These are phyloP conservation scores for Chaetomium cochliodes DNA, from an alignment of 495 filamentous ascomycete genomes.

Conservation along the genomic window DNA sequence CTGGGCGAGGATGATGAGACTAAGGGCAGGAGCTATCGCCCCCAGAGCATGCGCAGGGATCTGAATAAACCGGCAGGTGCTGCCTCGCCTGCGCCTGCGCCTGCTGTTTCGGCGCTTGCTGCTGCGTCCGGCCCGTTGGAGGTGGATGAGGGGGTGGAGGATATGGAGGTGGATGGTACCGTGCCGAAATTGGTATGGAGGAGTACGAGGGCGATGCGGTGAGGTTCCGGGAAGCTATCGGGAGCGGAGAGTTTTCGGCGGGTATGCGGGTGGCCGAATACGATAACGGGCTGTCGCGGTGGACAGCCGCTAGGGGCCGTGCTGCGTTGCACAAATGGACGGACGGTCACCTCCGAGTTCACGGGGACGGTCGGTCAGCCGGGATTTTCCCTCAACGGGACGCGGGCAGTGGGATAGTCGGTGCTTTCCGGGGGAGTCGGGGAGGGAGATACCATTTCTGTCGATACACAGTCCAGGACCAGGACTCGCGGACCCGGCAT, in stretches of 20 bases:
- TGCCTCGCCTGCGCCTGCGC: neutral
- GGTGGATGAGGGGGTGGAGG: slow-evolving; percentile 22
- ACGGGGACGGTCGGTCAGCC: neutral
- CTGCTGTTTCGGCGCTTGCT: neutral
- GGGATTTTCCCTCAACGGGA: neutral
- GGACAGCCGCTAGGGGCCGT: neutral
- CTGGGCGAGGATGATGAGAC: slow-evolving; percentile 24
- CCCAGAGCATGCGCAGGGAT: slow-evolving; percentile 36
- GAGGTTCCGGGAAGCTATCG: neutral
- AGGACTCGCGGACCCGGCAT: slow-evolving; percentile 7
- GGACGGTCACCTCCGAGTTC: neutral
- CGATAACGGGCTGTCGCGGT: neutral
- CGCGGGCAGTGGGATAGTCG: too few species aligned
- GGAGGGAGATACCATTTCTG: neutral
- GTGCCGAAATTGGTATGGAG: slow-evolving; percentile 21
- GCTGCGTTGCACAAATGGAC: neutral
- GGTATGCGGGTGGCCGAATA: slow-evolving; percentile 2
- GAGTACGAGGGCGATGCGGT: slow-evolving; percentile 22
- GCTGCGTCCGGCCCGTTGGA: slow-evolving; percentile 8
- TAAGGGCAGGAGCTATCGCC: slow-evolving; percentile 32
- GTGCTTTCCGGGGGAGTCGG: neutral
- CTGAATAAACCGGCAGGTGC: slow-evolving; percentile 20
- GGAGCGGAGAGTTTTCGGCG: neutral
- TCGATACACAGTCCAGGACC: neutral
- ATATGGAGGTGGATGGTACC: slow-evolving; percentile 1